Evolutionary conservation across 805 yeast species (phyloP).

Genomic region (Hanseniaspora nectarophila): DNA sequence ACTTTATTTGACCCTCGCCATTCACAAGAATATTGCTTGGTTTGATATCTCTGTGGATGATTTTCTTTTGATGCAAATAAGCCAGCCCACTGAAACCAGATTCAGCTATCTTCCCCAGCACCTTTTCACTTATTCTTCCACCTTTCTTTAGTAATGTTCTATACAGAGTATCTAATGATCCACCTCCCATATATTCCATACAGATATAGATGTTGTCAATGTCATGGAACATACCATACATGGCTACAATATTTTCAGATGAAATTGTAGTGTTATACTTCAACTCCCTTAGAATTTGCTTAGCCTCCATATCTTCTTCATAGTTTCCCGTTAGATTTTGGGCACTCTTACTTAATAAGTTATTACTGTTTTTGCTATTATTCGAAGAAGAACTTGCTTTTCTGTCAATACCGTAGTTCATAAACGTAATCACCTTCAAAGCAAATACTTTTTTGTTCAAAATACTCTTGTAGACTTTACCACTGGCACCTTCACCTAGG

Average conservation of each 20-base stretch:
- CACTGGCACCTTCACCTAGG: slow-evolving; percentile 92
- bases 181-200: slow-evolving; percentile 96
- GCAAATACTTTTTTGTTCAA: slow-evolving; percentile 64
- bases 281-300: slow-evolving; percentile 80
- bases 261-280: slow-evolving; percentile 71
- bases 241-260: slow-evolving; percentile 76
- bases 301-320: slow-evolving; percentile 59
- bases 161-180: slow-evolving; percentile 82
- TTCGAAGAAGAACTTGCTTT: slow-evolving; percentile 2
- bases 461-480: slow-evolving; percentile 71
- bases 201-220: slow-evolving; percentile 79
- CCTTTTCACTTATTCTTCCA: slow-evolving; percentile 85
- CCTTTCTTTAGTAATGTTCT: slow-evolving; percentile 59
- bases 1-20: slow-evolving; percentile 64
- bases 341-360: slow-evolving; percentile 21
- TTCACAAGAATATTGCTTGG: slow-evolving; percentile 86
- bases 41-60: slow-evolving; percentile 90
- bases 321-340: not conserved
- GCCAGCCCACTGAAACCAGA: slow-evolving; percentile 74
- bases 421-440: slow-evolving; percentile 38
- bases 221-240: slow-evolving; percentile 82
- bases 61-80: slow-evolving; percentile 73
- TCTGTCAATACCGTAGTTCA: slow-evolving; percentile 29
- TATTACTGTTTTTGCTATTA: slow-evolving; percentile 5
- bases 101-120: slow-evolving; percentile 79